Percentiles rank a stretch among this genome's conserved stretches.
Conservation (phyloP, 108 stramenopile genomes). For the Skeletonema menzelii region DNA sequence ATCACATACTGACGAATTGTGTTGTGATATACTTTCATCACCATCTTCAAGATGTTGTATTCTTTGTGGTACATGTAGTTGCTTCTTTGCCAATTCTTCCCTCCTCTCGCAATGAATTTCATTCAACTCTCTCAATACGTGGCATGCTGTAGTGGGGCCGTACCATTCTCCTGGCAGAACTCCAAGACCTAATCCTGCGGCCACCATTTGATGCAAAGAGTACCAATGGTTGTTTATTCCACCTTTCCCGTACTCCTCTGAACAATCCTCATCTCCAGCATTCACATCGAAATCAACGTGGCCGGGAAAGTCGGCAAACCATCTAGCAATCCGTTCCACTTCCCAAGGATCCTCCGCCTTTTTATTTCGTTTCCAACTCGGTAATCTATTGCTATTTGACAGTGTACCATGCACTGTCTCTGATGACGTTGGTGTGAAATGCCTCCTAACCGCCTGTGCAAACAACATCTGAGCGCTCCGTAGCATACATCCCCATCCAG, state of each 20-base stretch:
- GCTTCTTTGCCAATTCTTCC: constrained; percentile 4
- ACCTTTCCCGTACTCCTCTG: constrained; percentile 1
- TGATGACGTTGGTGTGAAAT: constrained; percentile 49
- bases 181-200: constrained; percentile 72
- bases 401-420: not conserved
- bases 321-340: constrained; percentile 47
- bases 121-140: constrained; percentile 78
- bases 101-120: constrained; percentile 47
- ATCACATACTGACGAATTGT: not conserved
- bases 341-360: constrained; percentile 14
- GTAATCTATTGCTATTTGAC: not conserved
- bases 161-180: constrained; percentile 91
- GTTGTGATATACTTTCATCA: not conserved
- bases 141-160: constrained; percentile 83
- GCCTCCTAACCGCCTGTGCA: constrained; percentile 75
- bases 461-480: constrained; percentile 97
- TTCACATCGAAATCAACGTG: not conserved
- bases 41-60: not conserved
- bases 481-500: constrained; percentile 99
- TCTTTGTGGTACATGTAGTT: not conserved
- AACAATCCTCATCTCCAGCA: not conserved
- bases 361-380: not conserved
- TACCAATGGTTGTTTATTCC: constrained; percentile 48
- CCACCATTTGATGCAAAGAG: constrained; percentile 87
- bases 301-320: constrained; percentile 86